Percentiles rank a stretch among this genome's conserved stretches.
Conservation (phyloP, 768 basidiomycete genomes). For the Sarcodon sp. region DNA sequence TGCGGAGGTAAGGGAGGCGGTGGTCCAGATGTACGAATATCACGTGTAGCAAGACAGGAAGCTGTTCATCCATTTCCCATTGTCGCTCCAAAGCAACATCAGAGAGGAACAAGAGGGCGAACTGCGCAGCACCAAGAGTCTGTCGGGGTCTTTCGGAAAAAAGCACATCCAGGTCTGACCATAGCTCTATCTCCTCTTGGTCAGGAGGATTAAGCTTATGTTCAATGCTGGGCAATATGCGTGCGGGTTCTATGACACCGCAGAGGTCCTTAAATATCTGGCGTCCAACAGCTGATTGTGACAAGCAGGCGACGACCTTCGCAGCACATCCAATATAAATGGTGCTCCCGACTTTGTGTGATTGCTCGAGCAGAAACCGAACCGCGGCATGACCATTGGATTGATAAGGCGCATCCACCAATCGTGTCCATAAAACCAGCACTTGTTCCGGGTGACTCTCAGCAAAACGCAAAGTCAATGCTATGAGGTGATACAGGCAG, state of each 20-base stretch:
- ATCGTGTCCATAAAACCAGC: constrained; percentile 61
- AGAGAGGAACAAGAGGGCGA: constrained; percentile 75
- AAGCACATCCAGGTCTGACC: constrained; percentile 68
- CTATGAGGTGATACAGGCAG: constrained; percentile 69
- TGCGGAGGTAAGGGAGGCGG: constrained; percentile 52
- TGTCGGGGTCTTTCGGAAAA: constrained; percentile 63
- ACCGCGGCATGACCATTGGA: constrained; percentile 70
- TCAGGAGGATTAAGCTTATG: constrained; percentile 52
- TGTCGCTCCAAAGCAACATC: constrained; percentile 65
- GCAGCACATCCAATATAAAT: constrained; percentile 71
- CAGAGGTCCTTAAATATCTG: constrained; percentile 78
- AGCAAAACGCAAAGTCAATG: constrained; percentile 67
- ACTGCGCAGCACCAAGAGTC: constrained; percentile 72
- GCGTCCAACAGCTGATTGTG: constrained; percentile 59
- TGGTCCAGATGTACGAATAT: constrained; percentile 79
- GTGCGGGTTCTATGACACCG: constrained; percentile 69
- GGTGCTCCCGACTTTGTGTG: constrained; percentile 68
- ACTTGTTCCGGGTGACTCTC: constrained; percentile 73
- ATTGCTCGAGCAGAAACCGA: constrained; percentile 79
- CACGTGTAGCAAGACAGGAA: constrained; percentile 68
- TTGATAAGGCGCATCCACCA: constrained; percentile 60
- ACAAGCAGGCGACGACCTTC: constrained; percentile 74
- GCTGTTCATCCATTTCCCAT: constrained; percentile 59
- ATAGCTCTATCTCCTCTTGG: constrained; percentile 57
- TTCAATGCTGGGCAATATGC: constrained; percentile 71